Percentiles rank a stretch among this genome's conserved stretches.
These are phyloP conservation scores for Thalassiosira tumida DNA, from an alignment of 352 stramenopile species.

Conservation along the genomic window DNA sequence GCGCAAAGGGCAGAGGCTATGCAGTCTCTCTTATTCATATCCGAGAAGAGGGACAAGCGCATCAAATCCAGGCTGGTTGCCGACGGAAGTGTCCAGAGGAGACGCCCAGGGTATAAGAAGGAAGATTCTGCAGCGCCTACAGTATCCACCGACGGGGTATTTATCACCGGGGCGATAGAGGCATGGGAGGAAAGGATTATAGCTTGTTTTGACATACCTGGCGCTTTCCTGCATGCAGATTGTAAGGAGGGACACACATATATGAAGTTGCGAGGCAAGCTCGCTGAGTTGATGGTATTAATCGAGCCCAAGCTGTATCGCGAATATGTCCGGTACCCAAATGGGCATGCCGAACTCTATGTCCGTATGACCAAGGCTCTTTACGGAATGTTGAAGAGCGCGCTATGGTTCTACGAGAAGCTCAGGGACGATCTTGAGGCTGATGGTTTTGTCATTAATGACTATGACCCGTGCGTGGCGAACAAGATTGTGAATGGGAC, in stretches of 20 bases:
- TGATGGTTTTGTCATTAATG: not conserved
- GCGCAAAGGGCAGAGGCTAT: not conserved
- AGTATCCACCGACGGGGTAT: not conserved
- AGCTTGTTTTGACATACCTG: constrained; percentile 12
- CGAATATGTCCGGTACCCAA: no score
- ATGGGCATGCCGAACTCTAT: no score
- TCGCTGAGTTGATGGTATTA: constrained; percentile 41
- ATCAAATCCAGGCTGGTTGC: constrained; percentile 73
- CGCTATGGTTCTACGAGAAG: constrained; percentile 67
- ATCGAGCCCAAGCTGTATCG: constrained; percentile 14
- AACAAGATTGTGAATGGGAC: constrained; percentile 37
- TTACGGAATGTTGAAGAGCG: constrained; percentile 57
- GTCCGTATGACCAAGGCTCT: no score
- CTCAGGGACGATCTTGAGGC: not conserved
- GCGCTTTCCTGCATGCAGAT: constrained; percentile 32
- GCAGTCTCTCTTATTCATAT: constrained; percentile 46
- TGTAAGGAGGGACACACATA: constrained; percentile 23
- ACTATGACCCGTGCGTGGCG: constrained; percentile 17
- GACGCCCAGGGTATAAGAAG: constrained; percentile 1
- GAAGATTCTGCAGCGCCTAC: not conserved
- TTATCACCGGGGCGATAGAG: constrained; percentile 21
- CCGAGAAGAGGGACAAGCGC: constrained; percentile 53
- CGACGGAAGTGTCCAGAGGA: constrained; percentile 71
- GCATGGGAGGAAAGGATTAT: constrained; percentile 28
- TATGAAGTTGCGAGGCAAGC: constrained; percentile 43